These are phyloP conservation scores for Colletotrichum sp. DNA, from an alignment of 2,329 filamentous ascomycete species.

Conservation along the genomic window DNA sequence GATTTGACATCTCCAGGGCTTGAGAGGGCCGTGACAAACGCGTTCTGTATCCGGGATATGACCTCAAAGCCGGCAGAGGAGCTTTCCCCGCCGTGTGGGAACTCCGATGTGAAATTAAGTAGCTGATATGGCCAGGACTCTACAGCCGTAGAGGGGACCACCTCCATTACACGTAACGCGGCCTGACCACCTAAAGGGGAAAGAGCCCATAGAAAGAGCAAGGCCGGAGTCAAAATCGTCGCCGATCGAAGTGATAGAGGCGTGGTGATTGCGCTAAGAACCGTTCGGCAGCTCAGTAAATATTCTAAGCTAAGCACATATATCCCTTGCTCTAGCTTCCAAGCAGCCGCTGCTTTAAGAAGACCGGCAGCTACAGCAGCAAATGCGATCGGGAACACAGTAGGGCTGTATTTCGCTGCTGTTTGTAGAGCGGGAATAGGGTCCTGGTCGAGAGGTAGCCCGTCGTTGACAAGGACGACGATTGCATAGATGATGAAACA, in stretches of 20 bases:
- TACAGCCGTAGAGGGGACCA: not conserved
- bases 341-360: not conserved
- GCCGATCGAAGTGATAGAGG: not conserved
- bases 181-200: slow-evolving; percentile 4
- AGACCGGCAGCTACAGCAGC: not conserved
- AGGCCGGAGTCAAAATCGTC: not conserved
- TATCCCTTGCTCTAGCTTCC: slow-evolving; percentile 2
- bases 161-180: not conserved
- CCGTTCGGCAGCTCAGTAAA: not conserved
- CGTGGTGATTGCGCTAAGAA: not conserved
- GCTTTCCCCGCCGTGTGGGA: not conserved
- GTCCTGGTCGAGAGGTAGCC: not conserved
- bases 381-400: slow-evolving; percentile 1
- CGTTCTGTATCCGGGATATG: not conserved
- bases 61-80: not conserved
- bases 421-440: not conserved
- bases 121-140: not conserved
- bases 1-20: not conserved
- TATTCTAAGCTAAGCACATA: not conserved
- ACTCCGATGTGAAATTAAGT: not conserved
- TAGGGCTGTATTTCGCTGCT: not conserved
- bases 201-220: not conserved
- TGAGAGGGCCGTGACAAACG: not conserved
- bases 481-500: not conserved
- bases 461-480: not conserved